Base-by-base conservation (phyloP, 192 early-diverging fungal genomes). In the Dissophora ornata region DNA sequence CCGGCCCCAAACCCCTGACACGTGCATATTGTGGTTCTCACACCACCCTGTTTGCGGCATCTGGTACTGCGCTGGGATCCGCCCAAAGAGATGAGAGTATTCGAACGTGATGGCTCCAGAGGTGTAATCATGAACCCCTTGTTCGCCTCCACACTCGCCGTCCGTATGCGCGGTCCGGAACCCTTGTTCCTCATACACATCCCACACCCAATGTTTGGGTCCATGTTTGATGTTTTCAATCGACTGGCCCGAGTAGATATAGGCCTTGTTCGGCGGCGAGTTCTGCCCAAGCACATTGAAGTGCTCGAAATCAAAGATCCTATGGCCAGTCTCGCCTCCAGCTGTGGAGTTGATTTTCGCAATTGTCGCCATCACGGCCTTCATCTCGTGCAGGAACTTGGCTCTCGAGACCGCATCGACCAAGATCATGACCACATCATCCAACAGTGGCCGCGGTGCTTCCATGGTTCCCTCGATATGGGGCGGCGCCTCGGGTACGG, bases 221-320 rank as follows among this genome's bases (percentile, higher is more conserved):
- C 65, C 65, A 15, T 57, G 26, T 3, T 45, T 67, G 13, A 67
- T 62, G 42, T 71, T 62, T 52, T 80, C 79, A 24, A 71, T 57
- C 4, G 79, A 80, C 57, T 80, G 79, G 34, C 79, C 79, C 3
- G 79, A 80, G 45, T 80, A 80, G 26, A 71, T 71, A 41, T 49
- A 80, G 13, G 79, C 79, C 34, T 80, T 80, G 60, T 80, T 80
- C 2, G 79, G 79, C 12, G 69, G 79, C 12, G 77, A 79, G 36
- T 79, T 79, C 19, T 66, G 62, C 13, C 77, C 77, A 1, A 79
- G 67, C 22, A 70, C 67, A 29, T 79, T 79, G 41, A 65, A 70
- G 21, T 70, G 77, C 8, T 69, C 57, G 52, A 79, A 79, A 25
- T 69, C 67, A 49, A 65, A 70, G 44, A 70, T 66, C 18, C 57